Percentiles rank a stretch among this genome's conserved stretches.
Evolutionary conservation across 139 green algal genomes (phyloP).

Genomic region (Closterium sp.): DNA sequence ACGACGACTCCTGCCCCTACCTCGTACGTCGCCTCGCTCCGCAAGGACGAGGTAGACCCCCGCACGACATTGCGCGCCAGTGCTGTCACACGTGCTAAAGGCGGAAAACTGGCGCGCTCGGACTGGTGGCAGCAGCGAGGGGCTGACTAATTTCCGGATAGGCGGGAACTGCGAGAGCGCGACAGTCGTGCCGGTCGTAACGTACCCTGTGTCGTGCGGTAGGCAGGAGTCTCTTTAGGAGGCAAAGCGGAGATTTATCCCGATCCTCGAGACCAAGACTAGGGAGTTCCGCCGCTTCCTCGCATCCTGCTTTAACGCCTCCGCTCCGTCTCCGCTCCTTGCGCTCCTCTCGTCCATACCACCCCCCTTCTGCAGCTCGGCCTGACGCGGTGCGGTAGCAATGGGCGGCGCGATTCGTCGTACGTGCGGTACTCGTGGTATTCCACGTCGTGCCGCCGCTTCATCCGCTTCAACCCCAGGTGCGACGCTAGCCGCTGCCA

Average conservation of each 20-base stretch:
- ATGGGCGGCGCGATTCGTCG: background rate
- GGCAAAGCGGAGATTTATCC: background rate
- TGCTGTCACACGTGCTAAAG: background rate
- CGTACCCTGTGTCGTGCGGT: too few relatives aligned
- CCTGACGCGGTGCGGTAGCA: background rate
- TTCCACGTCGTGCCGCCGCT: background rate
- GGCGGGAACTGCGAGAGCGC: background rate
- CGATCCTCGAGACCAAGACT: too few relatives aligned
- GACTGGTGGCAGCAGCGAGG: background rate
- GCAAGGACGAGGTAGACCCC: background rate
- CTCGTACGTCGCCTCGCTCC: background rate
- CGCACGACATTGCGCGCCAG: background rate
- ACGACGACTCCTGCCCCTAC: conserved; percentile 1
- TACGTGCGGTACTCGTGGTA: conserved; percentile 3
- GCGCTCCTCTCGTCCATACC: background rate
- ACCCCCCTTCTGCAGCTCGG: background rate
- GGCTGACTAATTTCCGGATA: too few relatives aligned
- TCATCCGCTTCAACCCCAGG: background rate
- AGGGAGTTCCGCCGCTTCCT: too few relatives aligned
- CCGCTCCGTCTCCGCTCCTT: background rate
- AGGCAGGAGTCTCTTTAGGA: background rate
- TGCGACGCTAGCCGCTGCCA: background rate
- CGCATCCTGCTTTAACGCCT: background rate
- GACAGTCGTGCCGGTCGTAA: too few relatives aligned
- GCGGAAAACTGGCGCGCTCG: background rate